phyloP scores from a whole-genome alignment of 2,329 filamentous ascomycete species.

The Sphaerulina populicola region DNA sequence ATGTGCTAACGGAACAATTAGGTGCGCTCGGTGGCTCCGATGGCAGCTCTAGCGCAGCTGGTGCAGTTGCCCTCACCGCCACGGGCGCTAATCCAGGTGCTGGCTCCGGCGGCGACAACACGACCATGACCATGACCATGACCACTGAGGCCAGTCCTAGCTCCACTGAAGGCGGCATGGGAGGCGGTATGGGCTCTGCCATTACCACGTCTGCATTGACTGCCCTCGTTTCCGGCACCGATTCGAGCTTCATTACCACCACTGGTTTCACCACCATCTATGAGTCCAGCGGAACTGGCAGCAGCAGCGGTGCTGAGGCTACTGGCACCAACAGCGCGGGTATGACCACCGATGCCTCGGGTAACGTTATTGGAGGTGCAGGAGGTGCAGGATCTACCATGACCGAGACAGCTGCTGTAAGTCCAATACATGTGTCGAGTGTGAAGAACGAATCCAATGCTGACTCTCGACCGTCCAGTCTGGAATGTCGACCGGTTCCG shows the following conservation, averaged over 20 bases:
- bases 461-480: background rate
- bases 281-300: constrained; percentile 8
- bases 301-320: constrained; percentile 1
- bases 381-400: constrained; percentile 17
- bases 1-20: constrained; percentile 6
- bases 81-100: constrained; percentile 8
- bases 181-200: constrained; percentile 4
- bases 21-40: constrained; percentile 11
- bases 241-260: constrained; percentile 28
- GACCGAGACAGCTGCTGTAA: constrained; percentile 11
- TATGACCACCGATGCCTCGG: constrained; percentile 6
- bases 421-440: background rate
- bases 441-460: background rate
- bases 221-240: constrained; percentile 26
- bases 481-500: background rate
- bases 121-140: constrained; percentile 1
- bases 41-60: constrained; percentile 7
- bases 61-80: constrained; percentile 8
- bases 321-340: constrained; percentile 8
- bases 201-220: constrained; percentile 30
- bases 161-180: background rate
- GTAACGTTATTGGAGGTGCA: constrained; percentile 14
- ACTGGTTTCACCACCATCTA: constrained; percentile 33
- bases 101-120: background rate
- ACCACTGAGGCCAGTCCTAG: background rate